Conservation (phyloP, 345 rosid species). For the Erucastrum elatum region DNA sequence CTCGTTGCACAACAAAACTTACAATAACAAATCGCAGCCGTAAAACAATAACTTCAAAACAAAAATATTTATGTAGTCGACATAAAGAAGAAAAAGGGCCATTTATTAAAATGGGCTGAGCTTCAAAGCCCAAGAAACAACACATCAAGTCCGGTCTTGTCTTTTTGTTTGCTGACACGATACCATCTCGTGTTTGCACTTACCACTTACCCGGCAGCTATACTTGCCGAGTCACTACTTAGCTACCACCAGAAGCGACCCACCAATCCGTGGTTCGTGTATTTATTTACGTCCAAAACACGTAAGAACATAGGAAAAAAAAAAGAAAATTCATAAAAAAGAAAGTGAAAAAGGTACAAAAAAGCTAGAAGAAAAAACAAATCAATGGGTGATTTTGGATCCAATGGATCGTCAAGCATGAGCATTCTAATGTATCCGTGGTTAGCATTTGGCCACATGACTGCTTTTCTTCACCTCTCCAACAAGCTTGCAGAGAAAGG, state of each 20-base stretch:
- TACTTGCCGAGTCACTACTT: constrained; percentile 17
- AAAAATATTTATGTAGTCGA: neutral
- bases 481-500: constrained; percentile 58
- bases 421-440: constrained; percentile 57
- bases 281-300: neutral
- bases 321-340: neutral
- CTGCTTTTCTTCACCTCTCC: constrained; percentile 53
- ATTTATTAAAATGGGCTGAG: neutral
- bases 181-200: constrained; percentile 32
- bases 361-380: neutral
- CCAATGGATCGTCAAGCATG: constrained; percentile 28
- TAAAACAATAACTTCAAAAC: neutral
- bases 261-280: constrained; percentile 16
- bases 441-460: constrained; percentile 61
- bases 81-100: neutral
- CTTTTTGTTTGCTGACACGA: neutral
- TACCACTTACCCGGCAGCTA: constrained; percentile 34
- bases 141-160: constrained; percentile 1
- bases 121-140: neutral
- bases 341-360: neutral
- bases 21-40: neutral
- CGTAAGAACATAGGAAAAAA: neutral
- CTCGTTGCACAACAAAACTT: neutral
- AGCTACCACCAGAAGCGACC: constrained; percentile 13
- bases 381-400: constrained; percentile 25